A percentile compares a stretch with the other conserved stretches of the same genome.
Conservation (phyloP, 1,284 basidiomycete species). For the Irpex sp. region DNA sequence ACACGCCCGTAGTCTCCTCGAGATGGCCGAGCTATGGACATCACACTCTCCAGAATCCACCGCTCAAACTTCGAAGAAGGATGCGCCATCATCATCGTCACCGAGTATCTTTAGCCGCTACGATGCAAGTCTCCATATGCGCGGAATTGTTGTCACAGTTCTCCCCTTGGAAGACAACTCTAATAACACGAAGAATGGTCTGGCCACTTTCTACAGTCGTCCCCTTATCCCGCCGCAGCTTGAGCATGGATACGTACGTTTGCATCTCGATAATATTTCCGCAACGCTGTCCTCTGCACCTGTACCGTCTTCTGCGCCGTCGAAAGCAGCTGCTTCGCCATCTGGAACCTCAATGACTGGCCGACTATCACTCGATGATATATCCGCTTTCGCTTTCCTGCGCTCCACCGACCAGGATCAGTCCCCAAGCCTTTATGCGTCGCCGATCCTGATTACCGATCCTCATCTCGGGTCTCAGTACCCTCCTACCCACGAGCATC, state of each 20-base stretch:
- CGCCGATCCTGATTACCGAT: constrained; percentile 66
- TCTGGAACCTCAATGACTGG: constrained; percentile 8
- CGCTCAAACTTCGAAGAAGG: constrained; percentile 1
- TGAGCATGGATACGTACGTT: constrained; percentile 47
- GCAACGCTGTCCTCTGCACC: constrained; percentile 29
- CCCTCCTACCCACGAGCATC: constrained; percentile 36
- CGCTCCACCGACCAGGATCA: constrained; percentile 11
- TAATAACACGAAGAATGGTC: constrained; percentile 9
- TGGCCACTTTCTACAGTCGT: constrained; percentile 47
- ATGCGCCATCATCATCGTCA: constrained; percentile 7
- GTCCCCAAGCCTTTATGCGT: constrained; percentile 30
- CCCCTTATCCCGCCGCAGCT: constrained; percentile 54
- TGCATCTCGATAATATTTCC: constrained; percentile 51
- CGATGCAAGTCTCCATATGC: constrained; percentile 35
- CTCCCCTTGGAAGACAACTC: constrained; percentile 29
- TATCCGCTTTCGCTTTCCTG: constrained; percentile 52
- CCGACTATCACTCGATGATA: constrained; percentile 38
- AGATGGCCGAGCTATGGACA: constrained; percentile 36
- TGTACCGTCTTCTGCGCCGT: constrained; percentile 3
- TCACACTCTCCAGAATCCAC: constrained; percentile 22
- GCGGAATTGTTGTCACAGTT: constrained; percentile 49
- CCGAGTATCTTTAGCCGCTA: constrained; percentile 30
- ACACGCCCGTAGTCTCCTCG: constrained; percentile 47
- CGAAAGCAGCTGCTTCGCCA: background rate
- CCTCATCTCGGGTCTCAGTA: constrained; percentile 52